Base-by-base conservation (phyloP, 2,329 filamentous ascomycete species). In the Xylaria sp. region DNA sequence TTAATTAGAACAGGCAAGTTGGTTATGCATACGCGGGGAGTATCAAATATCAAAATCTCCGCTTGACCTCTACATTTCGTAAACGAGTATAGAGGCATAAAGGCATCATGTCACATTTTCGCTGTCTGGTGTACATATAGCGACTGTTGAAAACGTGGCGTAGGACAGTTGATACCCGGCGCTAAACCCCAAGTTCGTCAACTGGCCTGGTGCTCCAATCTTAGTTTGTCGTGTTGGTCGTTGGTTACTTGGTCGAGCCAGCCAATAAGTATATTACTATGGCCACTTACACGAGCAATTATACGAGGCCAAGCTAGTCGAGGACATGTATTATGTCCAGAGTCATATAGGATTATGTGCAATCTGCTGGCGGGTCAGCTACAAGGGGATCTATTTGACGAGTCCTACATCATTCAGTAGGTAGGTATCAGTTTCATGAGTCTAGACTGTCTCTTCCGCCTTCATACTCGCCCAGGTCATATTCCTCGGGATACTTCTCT, bases 401-500 rank as follows among this genome's bases (percentile, higher is more conserved):
- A 19, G 21, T 16, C 40, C 19, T 18, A 26, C 8, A 38, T 48
- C 24, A 29, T 42, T 40, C 26, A 44, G 7, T 38, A 45, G 18
- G 4, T 46, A 19, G 48, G 21, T 44, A 48, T 47, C 18, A 44
- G 4, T 22, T 26, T 59, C 65, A 71, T 44, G 57, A 56, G 61
- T 78, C 76, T 69, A 92, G 67, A 16, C 85, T 87, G 40, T 84
- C 80, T 54, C 86, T 78, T 0, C 91, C 92, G 2, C 84, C 90
- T 60, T 96, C 89, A 72, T 84, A 91, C 61, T 87, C 84, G 16
- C 78, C 80, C 44, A 94, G 69, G 72, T 97, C 92, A 72, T 99
- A 99, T 77, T 99, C 94, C 34, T 90, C 86, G 0, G 93, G 92
- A 75, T 97, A 99, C 64, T 82, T 86, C 63, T 93, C 85, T 46